Percentiles rank a stretch among this genome's conserved stretches.
phyloP scores from a whole-genome alignment of 208 protist genomes.

The Acanthamoeba sp. region DNA sequence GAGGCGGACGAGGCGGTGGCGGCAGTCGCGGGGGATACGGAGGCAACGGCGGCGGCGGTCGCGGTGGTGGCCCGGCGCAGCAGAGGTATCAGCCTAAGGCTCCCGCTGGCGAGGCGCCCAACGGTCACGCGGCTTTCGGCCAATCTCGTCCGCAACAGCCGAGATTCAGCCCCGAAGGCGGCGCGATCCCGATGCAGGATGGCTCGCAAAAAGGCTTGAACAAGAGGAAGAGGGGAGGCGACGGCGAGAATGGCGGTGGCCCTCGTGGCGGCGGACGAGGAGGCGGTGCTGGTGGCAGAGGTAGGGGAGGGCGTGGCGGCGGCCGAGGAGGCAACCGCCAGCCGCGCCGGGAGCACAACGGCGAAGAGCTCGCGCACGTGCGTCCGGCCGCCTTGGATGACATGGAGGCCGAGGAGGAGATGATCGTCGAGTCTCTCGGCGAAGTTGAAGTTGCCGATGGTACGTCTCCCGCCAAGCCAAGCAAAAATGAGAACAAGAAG shows the following conservation, averaged over 20 bases:
- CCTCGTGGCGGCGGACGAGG: neutral
- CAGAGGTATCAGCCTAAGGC: neutral
- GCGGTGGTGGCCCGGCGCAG: neutral
- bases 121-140: neutral
- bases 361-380: neutral
- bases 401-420: conserved; percentile 38
- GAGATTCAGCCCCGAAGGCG: neutral
- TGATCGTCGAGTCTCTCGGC: conserved; percentile 52
- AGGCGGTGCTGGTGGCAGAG: neutral
- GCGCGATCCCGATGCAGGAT: neutral
- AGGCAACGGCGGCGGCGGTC: neutral
- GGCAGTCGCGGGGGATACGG: neutral
- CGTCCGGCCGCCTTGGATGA: neutral
- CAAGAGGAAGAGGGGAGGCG: neutral
- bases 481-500: neutral
- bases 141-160: neutral
- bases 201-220: neutral
- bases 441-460: conserved; percentile 26
- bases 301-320: neutral
- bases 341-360: neutral
- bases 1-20: neutral
- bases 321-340: neutral
- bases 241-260: neutral
- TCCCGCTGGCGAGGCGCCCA: neutral
- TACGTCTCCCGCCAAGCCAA: neutral